Evolutionary conservation across 495 filamentous ascomycete genomes (phyloP).

Genomic region (Cryomyces minteri): DNA sequence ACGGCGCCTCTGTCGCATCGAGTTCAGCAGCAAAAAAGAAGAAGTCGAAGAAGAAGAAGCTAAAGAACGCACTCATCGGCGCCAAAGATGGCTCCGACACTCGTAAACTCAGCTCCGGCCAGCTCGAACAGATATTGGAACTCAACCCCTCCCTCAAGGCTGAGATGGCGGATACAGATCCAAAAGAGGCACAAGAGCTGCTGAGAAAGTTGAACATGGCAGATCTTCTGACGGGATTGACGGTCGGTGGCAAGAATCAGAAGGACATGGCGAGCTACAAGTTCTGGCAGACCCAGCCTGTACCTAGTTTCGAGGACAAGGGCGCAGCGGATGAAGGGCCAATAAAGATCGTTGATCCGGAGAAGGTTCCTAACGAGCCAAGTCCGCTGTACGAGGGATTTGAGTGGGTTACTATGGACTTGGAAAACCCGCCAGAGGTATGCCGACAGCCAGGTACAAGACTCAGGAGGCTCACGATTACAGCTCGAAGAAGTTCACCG

Average conservation of each 20-base stretch:
- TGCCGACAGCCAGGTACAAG: slow-evolving; percentile 8
- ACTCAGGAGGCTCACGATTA: slow-evolving; percentile 1
- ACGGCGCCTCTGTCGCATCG: neutral
- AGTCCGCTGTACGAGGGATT: slow-evolving; percentile 49
- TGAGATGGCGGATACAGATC: slow-evolving; percentile 26
- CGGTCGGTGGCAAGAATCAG: slow-evolving; percentile 56
- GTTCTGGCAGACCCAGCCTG: slow-evolving; percentile 96
- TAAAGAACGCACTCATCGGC: slow-evolving; percentile 18
- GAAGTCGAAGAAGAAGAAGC: slow-evolving; percentile 22
- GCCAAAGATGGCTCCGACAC: neutral
- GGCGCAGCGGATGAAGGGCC: slow-evolving; percentile 32
- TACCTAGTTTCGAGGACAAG: slow-evolving; percentile 47
- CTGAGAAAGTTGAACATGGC: slow-evolving; percentile 56
- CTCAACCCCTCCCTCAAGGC: slow-evolving; percentile 42
- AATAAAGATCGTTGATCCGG: slow-evolving; percentile 53
- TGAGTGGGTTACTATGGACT: slow-evolving; percentile 85
- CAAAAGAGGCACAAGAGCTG: slow-evolving; percentile 31
- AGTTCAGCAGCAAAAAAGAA: slow-evolving; percentile 24
- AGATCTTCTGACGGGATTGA: slow-evolving; percentile 58
- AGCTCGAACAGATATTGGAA: slow-evolving; percentile 27
- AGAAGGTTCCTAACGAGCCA: slow-evolving; percentile 53
- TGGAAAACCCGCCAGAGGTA: slow-evolving; percentile 43
- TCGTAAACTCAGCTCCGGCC: slow-evolving; percentile 12
- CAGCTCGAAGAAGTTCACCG: slow-evolving; percentile 69
- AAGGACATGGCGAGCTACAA: slow-evolving; percentile 96